Percentiles rank a stretch among this genome's conserved stretches.
Conservation (phyloP, 164 flowering plant species). For the Sedum album region DNA sequence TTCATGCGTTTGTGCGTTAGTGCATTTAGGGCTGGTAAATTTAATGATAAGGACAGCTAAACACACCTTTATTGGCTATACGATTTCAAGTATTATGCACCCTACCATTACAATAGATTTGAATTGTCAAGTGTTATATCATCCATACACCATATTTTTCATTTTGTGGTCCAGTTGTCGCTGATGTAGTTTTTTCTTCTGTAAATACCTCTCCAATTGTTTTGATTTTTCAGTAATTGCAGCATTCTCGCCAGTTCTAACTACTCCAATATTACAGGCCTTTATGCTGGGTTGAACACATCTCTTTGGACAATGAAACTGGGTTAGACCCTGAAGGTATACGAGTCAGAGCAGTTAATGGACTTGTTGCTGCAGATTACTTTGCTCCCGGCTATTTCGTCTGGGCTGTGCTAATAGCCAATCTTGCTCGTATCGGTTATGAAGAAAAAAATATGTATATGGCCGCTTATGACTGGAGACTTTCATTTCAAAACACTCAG, state of each 20-base stretch:
- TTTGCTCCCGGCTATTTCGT: slow-evolving; percentile 76
- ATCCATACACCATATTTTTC: no score
- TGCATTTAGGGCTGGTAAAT: no score
- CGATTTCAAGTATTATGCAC: no score
- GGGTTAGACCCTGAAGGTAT: slow-evolving; percentile 66
- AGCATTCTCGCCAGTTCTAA: not conserved
- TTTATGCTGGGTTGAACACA: slow-evolving; percentile 69
- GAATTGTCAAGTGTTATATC: no score
- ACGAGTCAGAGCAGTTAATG: slow-evolving; percentile 60
- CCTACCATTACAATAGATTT: no score
- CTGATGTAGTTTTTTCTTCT: not conserved
- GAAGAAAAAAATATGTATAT: slow-evolving; percentile 81
- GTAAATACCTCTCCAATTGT: no score
- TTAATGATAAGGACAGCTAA: no score
- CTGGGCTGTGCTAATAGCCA: slow-evolving; percentile 76
- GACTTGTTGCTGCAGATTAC: slow-evolving; percentile 78
- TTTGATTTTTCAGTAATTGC: not conserved
- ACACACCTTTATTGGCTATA: no score
- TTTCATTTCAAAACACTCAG: slow-evolving; percentile 75
- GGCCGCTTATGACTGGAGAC: slow-evolving; percentile 84
- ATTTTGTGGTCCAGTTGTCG: not conserved
- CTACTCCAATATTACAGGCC: slow-evolving; percentile 31
- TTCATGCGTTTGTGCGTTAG: no score
- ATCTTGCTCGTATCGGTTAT: slow-evolving; percentile 69
- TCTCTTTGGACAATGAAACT: slow-evolving; percentile 72